phyloP scores from a whole-genome alignment of 345 rosid species.

The Salix koriyanagi region DNA sequence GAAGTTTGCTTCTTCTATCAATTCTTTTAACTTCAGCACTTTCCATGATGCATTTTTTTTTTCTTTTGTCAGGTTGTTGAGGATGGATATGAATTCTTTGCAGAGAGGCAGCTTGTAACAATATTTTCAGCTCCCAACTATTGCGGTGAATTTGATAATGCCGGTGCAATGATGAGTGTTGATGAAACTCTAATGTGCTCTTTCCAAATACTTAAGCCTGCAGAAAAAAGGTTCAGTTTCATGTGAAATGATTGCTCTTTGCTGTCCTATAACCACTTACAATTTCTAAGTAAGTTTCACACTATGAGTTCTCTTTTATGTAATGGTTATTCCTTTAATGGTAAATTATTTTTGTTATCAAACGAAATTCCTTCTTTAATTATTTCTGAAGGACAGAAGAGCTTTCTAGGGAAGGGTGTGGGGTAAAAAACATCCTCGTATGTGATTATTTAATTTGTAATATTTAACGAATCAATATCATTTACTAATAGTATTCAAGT shows the following conservation, averaged over 20 bases:
- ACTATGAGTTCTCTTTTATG: neutral
- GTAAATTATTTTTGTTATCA: neutral
- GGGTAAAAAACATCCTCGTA: neutral
- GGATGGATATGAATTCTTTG: constrained; percentile 92
- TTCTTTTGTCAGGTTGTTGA: constrained; percentile 62
- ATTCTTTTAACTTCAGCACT: neutral
- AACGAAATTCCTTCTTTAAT: neutral
- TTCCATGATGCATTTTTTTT: neutral
- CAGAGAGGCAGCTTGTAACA: constrained; percentile 79
- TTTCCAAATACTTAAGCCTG: constrained; percentile 82
- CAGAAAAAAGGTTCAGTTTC: constrained; percentile 49
- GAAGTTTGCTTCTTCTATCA: neutral
- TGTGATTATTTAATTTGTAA: neutral
- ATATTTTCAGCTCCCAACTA: constrained; percentile 93
- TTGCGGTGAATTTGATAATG: constrained; percentile 90
- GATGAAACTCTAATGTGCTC: constrained; percentile 91
- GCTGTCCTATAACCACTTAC: constrained; percentile 6
- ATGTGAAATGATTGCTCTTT: constrained; percentile 28
- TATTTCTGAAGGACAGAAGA: neutral
- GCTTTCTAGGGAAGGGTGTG: neutral
- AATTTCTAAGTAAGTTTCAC: constrained; percentile 25
- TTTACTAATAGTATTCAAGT: neutral
- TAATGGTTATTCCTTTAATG: neutral
- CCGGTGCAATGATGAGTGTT: constrained; percentile 95
- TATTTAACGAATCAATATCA: neutral